phyloP scores from a whole-genome alignment of 2,329 filamentous ascomycete genomes.

The Colletotrichum spaethianum region DNA sequence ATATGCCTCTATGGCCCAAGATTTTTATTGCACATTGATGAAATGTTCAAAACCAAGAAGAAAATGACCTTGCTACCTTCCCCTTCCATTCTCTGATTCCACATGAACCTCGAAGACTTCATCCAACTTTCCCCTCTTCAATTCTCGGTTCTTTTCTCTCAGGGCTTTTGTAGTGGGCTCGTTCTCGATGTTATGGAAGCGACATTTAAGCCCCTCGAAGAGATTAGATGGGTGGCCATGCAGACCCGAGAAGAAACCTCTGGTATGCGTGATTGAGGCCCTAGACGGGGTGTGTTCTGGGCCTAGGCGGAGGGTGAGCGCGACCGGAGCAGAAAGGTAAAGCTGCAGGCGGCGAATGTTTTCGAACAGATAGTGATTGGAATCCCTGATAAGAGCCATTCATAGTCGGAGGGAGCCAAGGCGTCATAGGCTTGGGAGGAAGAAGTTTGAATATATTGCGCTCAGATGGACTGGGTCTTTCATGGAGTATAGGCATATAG shows the following conservation, averaged over 20 bases:
- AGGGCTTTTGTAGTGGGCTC: too few relatives aligned
- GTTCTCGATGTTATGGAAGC: slow-evolving; percentile 8
- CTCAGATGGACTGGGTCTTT: fast-evolving
- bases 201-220: slow-evolving; percentile 2
- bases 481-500: background rate
- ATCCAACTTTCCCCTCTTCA: background rate
- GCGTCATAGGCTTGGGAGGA: background rate
- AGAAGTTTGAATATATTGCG: background rate
- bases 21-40: background rate
- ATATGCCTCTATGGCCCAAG: too few relatives aligned
- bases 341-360: background rate
- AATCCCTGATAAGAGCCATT: background rate
- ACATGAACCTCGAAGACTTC: background rate
- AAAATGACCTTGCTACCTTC: background rate
- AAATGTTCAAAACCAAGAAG: background rate
- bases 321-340: background rate
- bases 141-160: too few relatives aligned
- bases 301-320: background rate
- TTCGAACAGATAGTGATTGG: background rate
- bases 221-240: background rate
- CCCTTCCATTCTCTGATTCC: background rate
- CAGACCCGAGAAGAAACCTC: background rate
- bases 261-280: background rate
- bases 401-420: background rate
- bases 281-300: background rate